Evolutionary conservation across 768 basidiomycete genomes (phyloP).

Genomic region (Fomitopsis pulvina): DNA sequence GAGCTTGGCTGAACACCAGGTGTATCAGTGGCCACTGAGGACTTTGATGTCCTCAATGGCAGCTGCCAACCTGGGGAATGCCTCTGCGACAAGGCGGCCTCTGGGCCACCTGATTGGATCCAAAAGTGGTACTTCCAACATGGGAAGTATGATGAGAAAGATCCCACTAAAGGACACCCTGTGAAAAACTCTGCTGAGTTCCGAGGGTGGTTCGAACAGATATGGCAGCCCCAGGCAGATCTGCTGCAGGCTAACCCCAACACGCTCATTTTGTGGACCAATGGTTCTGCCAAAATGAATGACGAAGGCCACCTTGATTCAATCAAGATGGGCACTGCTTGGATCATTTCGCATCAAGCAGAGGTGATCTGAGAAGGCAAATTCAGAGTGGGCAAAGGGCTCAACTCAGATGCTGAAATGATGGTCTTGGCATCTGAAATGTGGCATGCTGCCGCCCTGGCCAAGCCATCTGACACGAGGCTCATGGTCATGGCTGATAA

Average conservation of each 20-base stretch:
- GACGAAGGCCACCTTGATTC: not conserved
- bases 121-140: no score
- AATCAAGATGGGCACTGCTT: not conserved
- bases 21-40: no score
- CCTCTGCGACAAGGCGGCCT: no score
- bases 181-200: not conserved
- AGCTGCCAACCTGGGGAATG: no score
- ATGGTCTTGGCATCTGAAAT: not conserved
- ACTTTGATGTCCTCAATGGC: no score
- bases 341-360: not conserved
- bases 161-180: not conserved
- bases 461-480: not conserved
- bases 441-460: no score
- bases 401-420: constrained; percentile 1
- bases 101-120: no score
- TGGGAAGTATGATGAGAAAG: not conserved
- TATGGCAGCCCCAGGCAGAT: not conserved
- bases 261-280: not conserved
- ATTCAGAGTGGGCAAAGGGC: not conserved
- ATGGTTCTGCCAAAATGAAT: not conserved
- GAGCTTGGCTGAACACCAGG: no score
- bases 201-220: not conserved
- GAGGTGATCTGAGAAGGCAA: not conserved
- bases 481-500: not conserved
- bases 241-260: not conserved